phyloP scores from a whole-genome alignment of 208 protist genomes.

The Endotrypanum monterogeii region DNA sequence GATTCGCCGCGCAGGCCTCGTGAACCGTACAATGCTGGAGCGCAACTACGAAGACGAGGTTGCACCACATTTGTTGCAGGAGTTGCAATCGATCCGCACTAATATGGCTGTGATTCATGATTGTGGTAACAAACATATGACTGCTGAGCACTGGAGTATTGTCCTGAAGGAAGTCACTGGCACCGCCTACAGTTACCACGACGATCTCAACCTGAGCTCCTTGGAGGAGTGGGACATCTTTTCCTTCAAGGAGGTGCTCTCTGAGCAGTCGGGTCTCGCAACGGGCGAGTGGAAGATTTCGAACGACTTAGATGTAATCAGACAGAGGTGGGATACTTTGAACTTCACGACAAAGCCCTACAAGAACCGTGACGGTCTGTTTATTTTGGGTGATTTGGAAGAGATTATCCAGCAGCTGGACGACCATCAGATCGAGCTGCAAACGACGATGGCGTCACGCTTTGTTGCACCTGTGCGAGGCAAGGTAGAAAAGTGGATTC shows the following conservation, averaged over 20 bases:
- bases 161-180: conserved; percentile 92
- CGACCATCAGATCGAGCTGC: conserved; percentile 92
- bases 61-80: conserved; percentile 69
- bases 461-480: conserved; percentile 86
- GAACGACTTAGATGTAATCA: conserved; percentile 91
- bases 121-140: conserved; percentile 94
- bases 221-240: conserved; percentile 88
- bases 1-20: conserved; percentile 59
- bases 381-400: conserved; percentile 90
- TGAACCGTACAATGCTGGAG: conserved; percentile 79
- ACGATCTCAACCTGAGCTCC: conserved; percentile 78
- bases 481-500: conserved; percentile 91
- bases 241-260: conserved; percentile 79
- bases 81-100: conserved; percentile 70
- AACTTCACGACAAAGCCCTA: conserved; percentile 85
- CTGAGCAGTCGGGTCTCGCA: conserved; percentile 91
- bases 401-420: conserved; percentile 94
- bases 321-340: conserved; percentile 80
- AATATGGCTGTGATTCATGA: conserved; percentile 92
- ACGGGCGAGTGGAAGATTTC: conserved; percentile 94
- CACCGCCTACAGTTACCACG: conserved; percentile 84
- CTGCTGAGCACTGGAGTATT: conserved; percentile 85
- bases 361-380: conserved; percentile 85
- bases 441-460: conserved; percentile 92
- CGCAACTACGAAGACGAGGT: conserved; percentile 89